phyloP scores from a whole-genome alignment of 2,329 filamentous ascomycete genomes.

The Polytolypa hystricis region DNA sequence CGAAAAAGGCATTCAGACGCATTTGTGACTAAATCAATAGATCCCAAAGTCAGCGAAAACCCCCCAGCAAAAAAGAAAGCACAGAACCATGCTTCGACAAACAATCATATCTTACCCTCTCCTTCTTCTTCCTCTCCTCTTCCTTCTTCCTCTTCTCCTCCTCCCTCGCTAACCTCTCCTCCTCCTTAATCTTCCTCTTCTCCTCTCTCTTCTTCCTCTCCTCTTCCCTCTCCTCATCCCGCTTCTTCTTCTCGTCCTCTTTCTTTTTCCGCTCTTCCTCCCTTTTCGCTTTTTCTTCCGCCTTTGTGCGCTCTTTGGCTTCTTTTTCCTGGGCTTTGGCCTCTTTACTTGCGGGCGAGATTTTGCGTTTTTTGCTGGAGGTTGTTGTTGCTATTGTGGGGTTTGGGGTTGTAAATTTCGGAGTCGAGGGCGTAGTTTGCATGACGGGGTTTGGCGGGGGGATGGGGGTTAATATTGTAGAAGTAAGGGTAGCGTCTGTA shows the following conservation, averaged over 20 bases:
- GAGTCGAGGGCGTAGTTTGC: constrained; percentile 7
- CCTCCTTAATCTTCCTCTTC: constrained; percentile 33
- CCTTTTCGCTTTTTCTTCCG: constrained; percentile 21
- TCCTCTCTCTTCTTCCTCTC: constrained; percentile 38
- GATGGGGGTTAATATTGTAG: neutral
- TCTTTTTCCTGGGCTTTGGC: constrained; percentile 18
- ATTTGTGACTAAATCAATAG: constrained; percentile 36
- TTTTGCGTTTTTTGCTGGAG: constrained; percentile 22
- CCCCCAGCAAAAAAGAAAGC: constrained; percentile 17
- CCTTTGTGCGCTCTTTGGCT: constrained; percentile 20
- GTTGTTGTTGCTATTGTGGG: constrained; percentile 9
- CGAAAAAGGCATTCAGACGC: constrained; percentile 41
- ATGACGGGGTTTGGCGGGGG: constrained; percentile 2
- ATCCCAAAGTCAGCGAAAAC: constrained; percentile 15
- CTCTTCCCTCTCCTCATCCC: constrained; percentile 34
- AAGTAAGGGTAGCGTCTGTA: neutral
- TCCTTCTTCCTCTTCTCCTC: constrained; percentile 22
- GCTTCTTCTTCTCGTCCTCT: constrained; percentile 35
- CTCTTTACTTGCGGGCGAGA: constrained; percentile 21
- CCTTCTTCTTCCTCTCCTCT: constrained; percentile 33
- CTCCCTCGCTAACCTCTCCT: constrained; percentile 21
- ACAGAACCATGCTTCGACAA: too few species aligned
- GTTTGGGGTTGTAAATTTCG: constrained; percentile 9
- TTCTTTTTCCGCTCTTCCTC: constrained; percentile 32
- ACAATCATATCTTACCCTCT: constrained; percentile 28